Percentiles rank a stretch among this genome's conserved stretches.
Evolutionary conservation across 1,284 basidiomycete species (phyloP).

Genomic region (Leccinum griseonigrum): DNA sequence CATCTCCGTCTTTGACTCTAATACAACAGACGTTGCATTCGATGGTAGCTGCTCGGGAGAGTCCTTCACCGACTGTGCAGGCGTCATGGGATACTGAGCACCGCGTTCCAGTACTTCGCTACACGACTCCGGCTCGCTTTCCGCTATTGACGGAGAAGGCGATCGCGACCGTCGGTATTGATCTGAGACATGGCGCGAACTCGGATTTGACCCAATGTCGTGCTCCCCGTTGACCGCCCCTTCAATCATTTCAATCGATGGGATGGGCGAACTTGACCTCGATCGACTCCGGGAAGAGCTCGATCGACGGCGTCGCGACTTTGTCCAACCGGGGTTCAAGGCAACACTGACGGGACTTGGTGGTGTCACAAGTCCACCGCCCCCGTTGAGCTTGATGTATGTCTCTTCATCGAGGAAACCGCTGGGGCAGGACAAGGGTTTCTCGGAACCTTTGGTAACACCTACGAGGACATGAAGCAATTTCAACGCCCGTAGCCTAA

Average conservation of each 20-base stretch:
- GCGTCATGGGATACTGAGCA: constrained; percentile 42
- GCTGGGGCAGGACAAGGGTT: constrained; percentile 34
- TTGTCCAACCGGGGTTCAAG: constrained; percentile 50
- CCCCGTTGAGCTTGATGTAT: constrained; percentile 39
- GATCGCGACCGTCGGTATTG: constrained; percentile 34
- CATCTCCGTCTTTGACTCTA: constrained; percentile 17
- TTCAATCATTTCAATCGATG: constrained; percentile 36
- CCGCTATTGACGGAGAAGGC: constrained; percentile 38
- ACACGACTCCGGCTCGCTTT: constrained; percentile 40
- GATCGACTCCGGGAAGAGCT: constrained; percentile 30
- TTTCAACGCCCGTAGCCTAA: neutral
- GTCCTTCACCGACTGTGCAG: constrained; percentile 44
- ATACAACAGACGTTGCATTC: constrained; percentile 5
- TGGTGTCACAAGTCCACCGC: constrained; percentile 63
- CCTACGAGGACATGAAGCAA: constrained; percentile 37
- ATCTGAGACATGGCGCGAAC: constrained; percentile 31
- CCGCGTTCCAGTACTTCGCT: constrained; percentile 18
- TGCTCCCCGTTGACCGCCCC: constrained; percentile 21
- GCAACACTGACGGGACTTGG: constrained; percentile 70
- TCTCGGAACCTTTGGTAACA: constrained; percentile 66
- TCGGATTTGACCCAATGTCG: constrained; percentile 17
- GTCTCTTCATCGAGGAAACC: constrained; percentile 43
- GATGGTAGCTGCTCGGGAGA: constrained; percentile 27
- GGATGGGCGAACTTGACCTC: constrained; percentile 33
- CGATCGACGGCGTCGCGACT: constrained; percentile 34